Evolutionary conservation across 345 rosid genomes (phyloP).

Genomic region (Carallia pectinifolia): DNA sequence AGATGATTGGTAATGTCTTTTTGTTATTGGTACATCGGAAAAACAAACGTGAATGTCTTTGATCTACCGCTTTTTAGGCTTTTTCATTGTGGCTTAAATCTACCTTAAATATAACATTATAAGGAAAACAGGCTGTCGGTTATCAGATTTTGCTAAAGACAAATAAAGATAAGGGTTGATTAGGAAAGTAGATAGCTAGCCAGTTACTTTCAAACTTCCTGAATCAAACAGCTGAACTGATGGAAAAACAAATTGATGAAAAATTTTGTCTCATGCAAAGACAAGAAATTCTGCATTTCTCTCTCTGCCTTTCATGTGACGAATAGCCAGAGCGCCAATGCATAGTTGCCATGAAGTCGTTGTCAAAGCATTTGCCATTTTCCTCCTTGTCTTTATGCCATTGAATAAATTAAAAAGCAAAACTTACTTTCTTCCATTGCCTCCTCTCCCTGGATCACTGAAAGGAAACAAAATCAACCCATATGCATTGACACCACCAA

Average conservation of each 20-base stretch:
- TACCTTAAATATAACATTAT: too few species aligned
- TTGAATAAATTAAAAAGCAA: constrained; percentile 8
- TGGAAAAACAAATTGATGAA: constrained; percentile 4
- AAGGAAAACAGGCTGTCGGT: too few species aligned
- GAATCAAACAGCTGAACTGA: constrained; percentile 3
- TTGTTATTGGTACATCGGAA: too few species aligned
- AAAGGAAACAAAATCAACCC: not conserved
- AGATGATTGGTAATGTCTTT: too few species aligned
- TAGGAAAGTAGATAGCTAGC: constrained; percentile 5
- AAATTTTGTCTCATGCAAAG: constrained; percentile 29
- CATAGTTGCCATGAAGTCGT: constrained; percentile 15
- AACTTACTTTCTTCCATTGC: constrained; percentile 17
- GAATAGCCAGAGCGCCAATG: not conserved
- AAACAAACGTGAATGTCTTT: too few species aligned
- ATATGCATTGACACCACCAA: not conserved
- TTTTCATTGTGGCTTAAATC: too few species aligned
- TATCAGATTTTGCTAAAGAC: not conserved
- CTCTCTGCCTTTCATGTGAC: constrained; percentile 30
- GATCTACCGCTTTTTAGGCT: too few species aligned
- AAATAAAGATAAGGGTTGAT: constrained; percentile 5
- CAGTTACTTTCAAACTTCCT: constrained; percentile 4
- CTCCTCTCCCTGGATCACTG: constrained; percentile 12
- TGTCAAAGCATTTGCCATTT: constrained; percentile 25
- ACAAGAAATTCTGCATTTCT: constrained; percentile 20
- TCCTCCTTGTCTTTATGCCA: constrained; percentile 19